Conservation (phyloP, 1,139 yeast genomes). For the Pneumocystis oryctolagi region DNA sequence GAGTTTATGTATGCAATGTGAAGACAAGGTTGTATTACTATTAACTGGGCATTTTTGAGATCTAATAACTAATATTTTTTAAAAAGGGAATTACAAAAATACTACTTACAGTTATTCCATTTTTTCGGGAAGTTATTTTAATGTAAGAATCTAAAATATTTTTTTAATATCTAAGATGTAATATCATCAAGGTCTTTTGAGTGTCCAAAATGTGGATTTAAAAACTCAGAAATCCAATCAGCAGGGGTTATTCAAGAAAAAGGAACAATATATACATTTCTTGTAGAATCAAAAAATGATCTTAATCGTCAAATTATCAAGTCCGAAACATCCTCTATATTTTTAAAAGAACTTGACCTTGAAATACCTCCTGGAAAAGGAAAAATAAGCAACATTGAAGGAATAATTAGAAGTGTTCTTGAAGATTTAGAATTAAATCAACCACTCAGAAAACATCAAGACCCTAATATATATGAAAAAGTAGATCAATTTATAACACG, state of each 20-base stretch:
- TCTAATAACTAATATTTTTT: background rate
- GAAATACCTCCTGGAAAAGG: conserved; percentile 95
- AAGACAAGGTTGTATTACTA: conserved; percentile 30
- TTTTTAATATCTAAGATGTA: background rate
- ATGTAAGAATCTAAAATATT: background rate
- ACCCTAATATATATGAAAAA: conserved; percentile 62
- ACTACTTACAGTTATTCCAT: conserved; percentile 79
- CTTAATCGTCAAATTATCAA: conserved; percentile 84
- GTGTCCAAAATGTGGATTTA: conserved; percentile 88
- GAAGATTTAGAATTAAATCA: conserved; percentile 75
- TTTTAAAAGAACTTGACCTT: conserved; percentile 69
- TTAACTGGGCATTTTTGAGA: background rate
- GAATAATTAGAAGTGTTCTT: conserved; percentile 66
- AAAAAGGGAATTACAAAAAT: conserved; percentile 56
- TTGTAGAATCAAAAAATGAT: conserved; percentile 57
- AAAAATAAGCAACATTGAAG: conserved; percentile 84
- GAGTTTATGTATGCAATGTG: conserved; percentile 92
- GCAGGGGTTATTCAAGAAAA: conserved; percentile 64
- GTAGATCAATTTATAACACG: conserved; percentile 54
- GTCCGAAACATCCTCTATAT: conserved; percentile 73
- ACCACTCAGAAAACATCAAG: conserved; percentile 52
- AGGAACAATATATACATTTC: conserved; percentile 61
- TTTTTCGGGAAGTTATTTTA: conserved; percentile 73
- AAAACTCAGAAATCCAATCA: conserved; percentile 85
- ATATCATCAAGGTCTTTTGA: conserved; percentile 77